Evolutionary conservation across 495 filamentous ascomycete genomes (phyloP).

Genomic region (Cenococcum geophilum): DNA sequence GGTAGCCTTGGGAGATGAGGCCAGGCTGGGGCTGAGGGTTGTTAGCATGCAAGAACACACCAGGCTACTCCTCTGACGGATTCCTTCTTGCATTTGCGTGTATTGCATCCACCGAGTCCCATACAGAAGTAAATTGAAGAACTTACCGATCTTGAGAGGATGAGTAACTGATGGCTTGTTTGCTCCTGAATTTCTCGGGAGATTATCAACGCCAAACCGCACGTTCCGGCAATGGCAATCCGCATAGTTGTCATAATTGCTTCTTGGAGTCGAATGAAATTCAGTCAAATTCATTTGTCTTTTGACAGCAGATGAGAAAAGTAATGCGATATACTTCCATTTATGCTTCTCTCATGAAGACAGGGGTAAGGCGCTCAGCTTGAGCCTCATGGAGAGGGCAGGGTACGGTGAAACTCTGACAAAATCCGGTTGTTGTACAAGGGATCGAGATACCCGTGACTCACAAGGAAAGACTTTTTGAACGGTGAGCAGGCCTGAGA

Average conservation of each 20-base stretch:
- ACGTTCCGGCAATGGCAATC: constrained; percentile 67
- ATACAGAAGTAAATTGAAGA: background rate
- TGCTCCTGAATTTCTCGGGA: constrained; percentile 51
- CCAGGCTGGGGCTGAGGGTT: constrained; percentile 25
- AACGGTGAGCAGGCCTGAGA: constrained; percentile 17
- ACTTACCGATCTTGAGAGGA: constrained; percentile 59
- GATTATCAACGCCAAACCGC: constrained; percentile 60
- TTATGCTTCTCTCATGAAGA: constrained; percentile 21
- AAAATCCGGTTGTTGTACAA: constrained; percentile 10
- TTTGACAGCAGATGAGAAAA: background rate
- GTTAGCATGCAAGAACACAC: constrained; percentile 10
- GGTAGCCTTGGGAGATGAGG: constrained; percentile 44
- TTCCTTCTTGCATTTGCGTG: background rate
- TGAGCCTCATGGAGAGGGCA: constrained; percentile 15
- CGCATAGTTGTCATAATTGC: constrained; percentile 45
- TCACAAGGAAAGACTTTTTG: constrained; percentile 18
- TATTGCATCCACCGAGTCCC: background rate
- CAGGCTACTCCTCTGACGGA: background rate
- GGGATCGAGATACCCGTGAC: constrained; percentile 14
- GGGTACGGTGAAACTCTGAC: constrained; percentile 3
- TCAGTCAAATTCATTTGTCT: background rate
- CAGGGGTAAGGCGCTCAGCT: constrained; percentile 15
- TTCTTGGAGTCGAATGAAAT: background rate
- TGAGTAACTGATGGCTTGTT: constrained; percentile 57
- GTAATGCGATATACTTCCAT: constrained; percentile 15